Conservation (phyloP, 1,139 yeast genomes). For the Geotrichum fermentans region DNA sequence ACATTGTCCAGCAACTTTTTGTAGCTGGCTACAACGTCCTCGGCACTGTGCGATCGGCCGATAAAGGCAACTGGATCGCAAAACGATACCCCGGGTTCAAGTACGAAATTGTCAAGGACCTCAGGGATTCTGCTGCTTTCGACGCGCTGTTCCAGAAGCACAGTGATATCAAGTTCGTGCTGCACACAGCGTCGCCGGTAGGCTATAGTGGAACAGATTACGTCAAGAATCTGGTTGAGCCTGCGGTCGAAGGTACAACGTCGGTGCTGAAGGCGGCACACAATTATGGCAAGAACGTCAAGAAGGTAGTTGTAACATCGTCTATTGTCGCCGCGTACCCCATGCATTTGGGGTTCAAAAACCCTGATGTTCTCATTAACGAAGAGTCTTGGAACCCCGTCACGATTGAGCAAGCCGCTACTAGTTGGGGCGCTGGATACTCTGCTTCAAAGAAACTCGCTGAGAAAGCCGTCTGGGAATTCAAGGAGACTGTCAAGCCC, state of each 20-base stretch:
- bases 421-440: too few species aligned
- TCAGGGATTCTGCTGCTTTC: slow-evolving; percentile 38
- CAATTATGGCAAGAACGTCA: slow-evolving; percentile 45
- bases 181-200: slow-evolving; percentile 47
- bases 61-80: slow-evolving; percentile 45
- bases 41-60: slow-evolving; percentile 53
- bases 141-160: slow-evolving; percentile 38
- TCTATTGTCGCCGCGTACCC: slow-evolving; percentile 35
- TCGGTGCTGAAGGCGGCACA: slow-evolving; percentile 43
- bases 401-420: too few species aligned
- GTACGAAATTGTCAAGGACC: slow-evolving; percentile 43
- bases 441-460: too few species aligned
- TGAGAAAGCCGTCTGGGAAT: too few species aligned
- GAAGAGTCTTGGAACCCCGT: slow-evolving; percentile 43
- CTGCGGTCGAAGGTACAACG: slow-evolving; percentile 51
- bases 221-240: slow-evolving; percentile 38
- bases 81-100: slow-evolving; percentile 32
- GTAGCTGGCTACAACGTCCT: slow-evolving; percentile 47
- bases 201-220: slow-evolving; percentile 28
- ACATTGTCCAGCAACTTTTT: slow-evolving; percentile 38
- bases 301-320: slow-evolving; percentile 51
- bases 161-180: slow-evolving; percentile 37
- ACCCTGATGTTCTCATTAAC: slow-evolving; percentile 26
- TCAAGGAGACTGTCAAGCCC: too few species aligned
- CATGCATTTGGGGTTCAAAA: slow-evolving; percentile 39